Evolutionary conservation across 768 basidiomycete genomes (phyloP).

Genomic region (Lepiota brunneoincarnata): DNA sequence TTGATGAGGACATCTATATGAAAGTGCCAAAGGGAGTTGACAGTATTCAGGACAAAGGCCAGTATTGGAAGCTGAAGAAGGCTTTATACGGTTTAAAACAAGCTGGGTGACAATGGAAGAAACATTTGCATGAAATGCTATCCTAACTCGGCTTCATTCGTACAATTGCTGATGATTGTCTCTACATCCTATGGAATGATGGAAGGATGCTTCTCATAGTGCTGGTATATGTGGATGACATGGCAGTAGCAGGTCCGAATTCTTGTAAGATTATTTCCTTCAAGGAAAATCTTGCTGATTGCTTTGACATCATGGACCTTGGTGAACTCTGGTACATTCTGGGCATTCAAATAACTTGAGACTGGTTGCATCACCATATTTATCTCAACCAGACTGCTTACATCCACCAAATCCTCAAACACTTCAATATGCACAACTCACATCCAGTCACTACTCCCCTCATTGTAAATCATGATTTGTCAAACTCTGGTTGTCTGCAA

Average conservation of each 20-base stretch:
- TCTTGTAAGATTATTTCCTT: constrained; percentile 16
- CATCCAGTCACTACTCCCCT: constrained; percentile 23
- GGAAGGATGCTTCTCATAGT: constrained; percentile 6
- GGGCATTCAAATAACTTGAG: constrained; percentile 27
- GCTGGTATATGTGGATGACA: constrained; percentile 16
- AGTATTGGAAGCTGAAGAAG: constrained; percentile 19
- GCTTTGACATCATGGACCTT: constrained; percentile 28
- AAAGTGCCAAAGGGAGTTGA: constrained; percentile 18
- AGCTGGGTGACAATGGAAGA: constrained; percentile 28
- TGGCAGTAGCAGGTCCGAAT: constrained; percentile 10
- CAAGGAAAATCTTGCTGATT: constrained; percentile 17
- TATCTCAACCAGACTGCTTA: constrained; percentile 26
- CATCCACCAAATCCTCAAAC: constrained; percentile 23
- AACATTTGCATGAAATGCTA: constrained; percentile 4
- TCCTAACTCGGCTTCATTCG: constrained; percentile 7
- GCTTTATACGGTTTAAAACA: constrained; percentile 37
- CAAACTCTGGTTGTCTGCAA: neutral
- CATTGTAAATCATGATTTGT: constrained; percentile 21
- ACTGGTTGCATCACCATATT: constrained; percentile 17
- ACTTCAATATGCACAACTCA: constrained; percentile 19
- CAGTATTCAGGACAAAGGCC: constrained; percentile 11
- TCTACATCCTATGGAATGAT: constrained; percentile 12
- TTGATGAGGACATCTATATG: constrained; percentile 28
- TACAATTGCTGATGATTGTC: constrained; percentile 13
- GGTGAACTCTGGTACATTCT: constrained; percentile 27